These are phyloP conservation scores for Cyclostephanos tholiformis DNA, from an alignment of 108 stramenopile species.

Conservation along the genomic window DNA sequence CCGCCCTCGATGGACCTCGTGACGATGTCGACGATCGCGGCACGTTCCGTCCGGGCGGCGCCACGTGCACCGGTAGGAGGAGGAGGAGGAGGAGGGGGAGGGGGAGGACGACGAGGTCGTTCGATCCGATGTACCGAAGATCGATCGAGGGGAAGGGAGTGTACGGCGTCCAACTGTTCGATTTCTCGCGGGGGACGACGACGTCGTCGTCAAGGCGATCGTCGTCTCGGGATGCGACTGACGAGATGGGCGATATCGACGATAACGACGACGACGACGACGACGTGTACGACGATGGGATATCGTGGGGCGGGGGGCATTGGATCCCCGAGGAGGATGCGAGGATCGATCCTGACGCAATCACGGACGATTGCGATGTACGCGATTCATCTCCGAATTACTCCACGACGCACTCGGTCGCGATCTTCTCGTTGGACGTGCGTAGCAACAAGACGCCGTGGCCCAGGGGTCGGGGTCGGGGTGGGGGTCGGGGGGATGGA, in stretches of 20 bases:
- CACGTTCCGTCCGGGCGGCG: too few species aligned
- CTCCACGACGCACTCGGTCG: constrained; percentile 59
- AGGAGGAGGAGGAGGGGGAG: not conserved
- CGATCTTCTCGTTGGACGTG: too few species aligned
- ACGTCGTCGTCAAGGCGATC: not conserved
- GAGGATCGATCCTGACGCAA: constrained; percentile 73
- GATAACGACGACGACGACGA: too few species aligned
- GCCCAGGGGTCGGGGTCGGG: too few species aligned
- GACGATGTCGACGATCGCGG: too few species aligned
- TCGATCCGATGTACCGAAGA: constrained; percentile 61
- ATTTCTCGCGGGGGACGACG: constrained; percentile 52
- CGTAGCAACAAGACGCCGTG: constrained; percentile 84
- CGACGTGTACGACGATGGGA: too few species aligned
- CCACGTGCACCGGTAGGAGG: too few species aligned
- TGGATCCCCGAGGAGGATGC: constrained; percentile 69
- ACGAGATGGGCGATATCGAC: not conserved
- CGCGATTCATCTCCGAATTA: constrained; percentile 23
- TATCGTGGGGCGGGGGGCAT: constrained; percentile 39
- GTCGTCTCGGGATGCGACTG: too few species aligned
- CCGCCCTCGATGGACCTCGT: too few species aligned
- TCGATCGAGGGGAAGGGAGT: constrained; percentile 62
- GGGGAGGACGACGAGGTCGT: constrained; percentile 12
- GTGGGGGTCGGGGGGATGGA: too few species aligned
- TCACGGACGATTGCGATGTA: constrained; percentile 10
- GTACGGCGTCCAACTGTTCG: constrained; percentile 84